Conservation (phyloP, 2,329 filamentous ascomycete species). For the Penicillium sp. region DNA sequence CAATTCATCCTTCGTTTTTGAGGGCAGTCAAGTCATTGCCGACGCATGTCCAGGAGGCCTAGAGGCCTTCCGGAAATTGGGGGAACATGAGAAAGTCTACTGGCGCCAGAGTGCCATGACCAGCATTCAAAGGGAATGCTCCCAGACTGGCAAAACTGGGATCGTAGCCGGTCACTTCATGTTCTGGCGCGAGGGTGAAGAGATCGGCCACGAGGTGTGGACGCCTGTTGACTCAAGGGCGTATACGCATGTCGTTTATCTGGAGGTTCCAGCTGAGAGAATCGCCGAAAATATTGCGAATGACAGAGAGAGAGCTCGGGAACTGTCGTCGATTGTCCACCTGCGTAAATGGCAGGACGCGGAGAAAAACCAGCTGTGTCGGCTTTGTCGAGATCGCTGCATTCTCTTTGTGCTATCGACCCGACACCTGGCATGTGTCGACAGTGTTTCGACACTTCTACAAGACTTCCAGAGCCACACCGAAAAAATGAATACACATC, state of each 20-base stretch:
- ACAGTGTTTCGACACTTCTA: conserved; percentile 13
- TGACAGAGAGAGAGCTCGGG: conserved; percentile 42
- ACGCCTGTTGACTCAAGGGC: conserved; percentile 48
- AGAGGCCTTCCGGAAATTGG: conserved; percentile 45
- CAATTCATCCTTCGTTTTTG: conserved; percentile 43
- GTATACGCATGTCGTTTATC: conserved; percentile 60
- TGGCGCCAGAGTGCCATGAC: conserved; percentile 50
- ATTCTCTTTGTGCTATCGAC: conserved; percentile 49
- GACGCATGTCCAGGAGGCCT: conserved; percentile 49
- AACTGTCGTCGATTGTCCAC: conserved; percentile 33
- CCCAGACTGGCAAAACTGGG: conserved; percentile 33
- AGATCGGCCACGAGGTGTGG: conserved; percentile 33
- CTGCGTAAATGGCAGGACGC: conserved; percentile 49
- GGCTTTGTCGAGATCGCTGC: conserved; percentile 44
- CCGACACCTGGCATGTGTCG: not conserved
- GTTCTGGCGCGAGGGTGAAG: conserved; percentile 48
- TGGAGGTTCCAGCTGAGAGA: conserved; percentile 42
- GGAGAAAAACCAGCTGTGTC: conserved; percentile 47
- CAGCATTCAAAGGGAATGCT: conserved; percentile 42
- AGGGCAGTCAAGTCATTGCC: conserved; percentile 53
- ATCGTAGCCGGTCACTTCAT: conserved; percentile 58
- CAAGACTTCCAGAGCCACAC: conserved; percentile 40
- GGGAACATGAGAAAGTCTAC: conserved; percentile 35
- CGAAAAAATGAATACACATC: conserved; percentile 21
- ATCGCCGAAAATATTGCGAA: conserved; percentile 39